Evolutionary conservation across 2,329 filamentous ascomycete genomes (phyloP), one percentile per base, ranked within the genome.

Genomic region (Cyclaneusma minus): DNA sequence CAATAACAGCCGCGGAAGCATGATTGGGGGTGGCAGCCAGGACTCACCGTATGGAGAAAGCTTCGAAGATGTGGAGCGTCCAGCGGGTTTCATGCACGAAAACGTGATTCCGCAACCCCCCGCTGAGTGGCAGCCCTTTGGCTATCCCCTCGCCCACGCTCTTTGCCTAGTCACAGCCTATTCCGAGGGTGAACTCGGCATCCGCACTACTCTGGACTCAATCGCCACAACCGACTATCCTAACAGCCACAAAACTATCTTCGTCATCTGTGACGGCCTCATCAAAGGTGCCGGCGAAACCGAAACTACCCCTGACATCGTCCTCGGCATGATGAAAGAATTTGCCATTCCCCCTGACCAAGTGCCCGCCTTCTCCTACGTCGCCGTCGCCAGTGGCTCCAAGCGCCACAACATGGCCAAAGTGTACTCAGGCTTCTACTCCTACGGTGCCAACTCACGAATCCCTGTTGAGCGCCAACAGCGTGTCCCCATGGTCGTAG

Each of bases 401-500:
- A 98, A 98, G 61, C 75, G 89, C 42, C 91, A 98, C 69, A 98
- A 95, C 56, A 98, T 95, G 89, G 87, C 89, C 42, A 94, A 95
- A 62, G 73, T 95, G 31, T 94, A 95, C 54, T 78, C 85, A 30
- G 91, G 91, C 22, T 98, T 95, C 62, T 98, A 98, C 55, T 83
- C 95, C 52, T 98, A 95, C 44, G 89, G 91, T 28, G 57, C 67
- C 32, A 65, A 80, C 38, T 92, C 83, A 7, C 58, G 66, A 27
- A 80, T 98, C 34, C 78, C 87, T 2, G 39, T 60, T 2, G 82
- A 91, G 34, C 89, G 85, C 54, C 89, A 95, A 54, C 87, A 95
- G 55, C 79, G 89, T 30, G 87, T 98, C 14, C 91, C 89, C 3
- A 94, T 98, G 84, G 84, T 98, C 65, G 68, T 89, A 9, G 67